Percentiles rank a stretch among this genome's conserved stretches.
Conservation (phyloP, 768 basidiomycete genomes). For the Rhodosporidiobolus odoratus region DNA sequence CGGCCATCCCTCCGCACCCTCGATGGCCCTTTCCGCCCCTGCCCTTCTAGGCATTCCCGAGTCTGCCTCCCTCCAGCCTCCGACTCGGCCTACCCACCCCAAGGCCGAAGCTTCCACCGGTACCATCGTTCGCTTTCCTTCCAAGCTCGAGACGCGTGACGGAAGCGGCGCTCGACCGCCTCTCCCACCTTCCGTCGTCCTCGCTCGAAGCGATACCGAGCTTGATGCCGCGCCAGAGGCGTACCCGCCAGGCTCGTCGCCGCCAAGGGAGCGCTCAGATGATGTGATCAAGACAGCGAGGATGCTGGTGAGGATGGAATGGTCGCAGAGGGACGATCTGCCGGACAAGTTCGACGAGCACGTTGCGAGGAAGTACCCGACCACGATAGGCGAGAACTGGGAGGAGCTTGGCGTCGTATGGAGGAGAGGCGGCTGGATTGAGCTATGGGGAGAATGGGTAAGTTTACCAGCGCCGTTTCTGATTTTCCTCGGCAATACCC, state of each 20-base stretch:
- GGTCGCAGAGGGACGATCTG: conserved; percentile 52
- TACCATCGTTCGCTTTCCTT: conserved; percentile 14
- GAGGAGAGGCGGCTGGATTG: conserved; percentile 66
- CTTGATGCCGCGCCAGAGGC: conserved; percentile 56
- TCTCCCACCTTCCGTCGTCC: conserved; percentile 61
- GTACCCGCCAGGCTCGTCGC: conserved; percentile 60
- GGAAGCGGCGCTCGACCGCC: conserved; percentile 46
- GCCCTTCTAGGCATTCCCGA: no score
- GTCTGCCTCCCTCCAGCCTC: neutral
- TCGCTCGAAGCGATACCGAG: conserved; percentile 51
- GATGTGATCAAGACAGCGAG: conserved; percentile 75
- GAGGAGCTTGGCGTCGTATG: conserved; percentile 82
- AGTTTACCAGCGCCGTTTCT: conserved; percentile 46
- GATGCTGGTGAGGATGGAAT: conserved; percentile 75
- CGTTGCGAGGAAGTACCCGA: conserved; percentile 59
- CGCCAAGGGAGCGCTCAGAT: conserved; percentile 46
- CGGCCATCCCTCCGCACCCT: neutral
- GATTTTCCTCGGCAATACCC: neutral
- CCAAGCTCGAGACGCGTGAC: neutral
- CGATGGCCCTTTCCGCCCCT: neutral
- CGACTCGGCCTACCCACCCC: neutral
- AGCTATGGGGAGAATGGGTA: conserved; percentile 77
- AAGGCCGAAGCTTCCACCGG: neutral
- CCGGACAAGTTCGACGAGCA: conserved; percentile 60
- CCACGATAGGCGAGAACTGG: conserved; percentile 53